Conservation (phyloP, 2,329 filamentous ascomycete genomes). For the Fusarium hostae region DNA sequence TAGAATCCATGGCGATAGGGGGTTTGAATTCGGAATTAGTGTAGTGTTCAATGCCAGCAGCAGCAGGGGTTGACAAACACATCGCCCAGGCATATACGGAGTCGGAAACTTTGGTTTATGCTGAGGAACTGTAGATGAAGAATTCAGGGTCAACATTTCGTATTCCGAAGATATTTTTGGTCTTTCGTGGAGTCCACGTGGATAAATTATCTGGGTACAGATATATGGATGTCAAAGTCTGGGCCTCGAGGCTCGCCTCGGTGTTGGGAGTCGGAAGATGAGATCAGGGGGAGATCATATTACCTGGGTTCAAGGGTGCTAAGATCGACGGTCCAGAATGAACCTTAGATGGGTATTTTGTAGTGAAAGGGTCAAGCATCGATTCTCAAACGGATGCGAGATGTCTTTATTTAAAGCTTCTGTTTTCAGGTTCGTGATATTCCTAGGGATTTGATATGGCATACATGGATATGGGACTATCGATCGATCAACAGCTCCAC, state of each 20-base stretch:
- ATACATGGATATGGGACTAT: background rate
- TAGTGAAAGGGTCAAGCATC: slow-evolving; percentile 15
- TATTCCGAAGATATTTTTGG: background rate
- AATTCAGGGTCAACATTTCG: background rate
- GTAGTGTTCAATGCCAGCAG: background rate
- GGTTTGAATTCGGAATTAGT: background rate
- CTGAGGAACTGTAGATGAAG: background rate
- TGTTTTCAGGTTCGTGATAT: background rate
- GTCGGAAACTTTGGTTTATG: background rate
- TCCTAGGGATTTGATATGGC: background rate
- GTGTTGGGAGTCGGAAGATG: background rate
- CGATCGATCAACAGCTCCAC: slow-evolving; percentile 24
- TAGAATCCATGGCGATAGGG: slow-evolving; percentile 21
- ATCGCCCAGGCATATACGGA: background rate
- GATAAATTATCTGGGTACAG: background rate
- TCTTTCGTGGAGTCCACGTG: background rate
- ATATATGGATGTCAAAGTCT: background rate
- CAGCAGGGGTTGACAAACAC: background rate
- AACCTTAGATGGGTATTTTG: background rate
- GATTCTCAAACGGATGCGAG: slow-evolving; percentile 32
- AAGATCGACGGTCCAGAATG: slow-evolving; percentile 14
- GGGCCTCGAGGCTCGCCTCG: background rate
- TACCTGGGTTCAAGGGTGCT: background rate
- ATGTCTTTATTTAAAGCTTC: slow-evolving; percentile 27
- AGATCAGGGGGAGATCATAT: slow-evolving; percentile 29